Conservation (phyloP, 768 basidiomycete genomes). For the Mycena epipterygia region DNA sequence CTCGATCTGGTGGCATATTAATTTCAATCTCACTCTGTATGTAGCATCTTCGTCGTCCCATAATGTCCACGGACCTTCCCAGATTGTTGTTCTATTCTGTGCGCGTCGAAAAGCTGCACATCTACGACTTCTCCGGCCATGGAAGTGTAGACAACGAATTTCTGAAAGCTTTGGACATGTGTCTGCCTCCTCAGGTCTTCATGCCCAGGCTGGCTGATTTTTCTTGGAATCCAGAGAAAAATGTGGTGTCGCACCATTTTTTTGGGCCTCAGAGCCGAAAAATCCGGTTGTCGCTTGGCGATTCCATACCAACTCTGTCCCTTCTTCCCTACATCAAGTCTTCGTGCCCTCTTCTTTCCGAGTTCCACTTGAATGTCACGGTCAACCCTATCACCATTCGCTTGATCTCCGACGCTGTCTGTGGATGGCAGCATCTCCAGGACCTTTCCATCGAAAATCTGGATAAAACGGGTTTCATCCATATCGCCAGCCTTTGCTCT, state of each 20-base stretch:
- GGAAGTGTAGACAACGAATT: constrained; percentile 8
- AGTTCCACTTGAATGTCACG: not conserved
- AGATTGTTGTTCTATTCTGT: constrained; percentile 30
- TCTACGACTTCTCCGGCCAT: fast-evolving
- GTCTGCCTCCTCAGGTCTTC: not conserved
- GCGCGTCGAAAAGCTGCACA: constrained; percentile 1
- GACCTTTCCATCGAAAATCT: constrained; percentile 8
- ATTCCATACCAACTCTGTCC: not conserved
- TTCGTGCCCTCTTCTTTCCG: constrained; percentile 10
- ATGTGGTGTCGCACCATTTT: constrained; percentile 1
- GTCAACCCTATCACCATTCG: not conserved
- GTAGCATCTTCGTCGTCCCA: constrained; percentile 20
- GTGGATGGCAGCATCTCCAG: constrained; percentile 23
- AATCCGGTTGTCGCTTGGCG: not conserved
- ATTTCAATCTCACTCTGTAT: not conserved
- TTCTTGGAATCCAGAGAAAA: constrained; percentile 1
- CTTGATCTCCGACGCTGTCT: constrained; percentile 14
- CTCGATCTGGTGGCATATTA: too few relatives aligned
- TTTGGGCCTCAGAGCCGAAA: not conserved
- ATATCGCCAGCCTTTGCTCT: constrained; percentile 1
- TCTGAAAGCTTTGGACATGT: constrained; percentile 20
- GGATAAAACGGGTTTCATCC: constrained; percentile 11
- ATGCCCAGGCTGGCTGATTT: constrained; percentile 19
- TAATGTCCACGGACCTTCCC: constrained; percentile 7
- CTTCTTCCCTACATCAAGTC: constrained; percentile 20